A percentile compares a stretch with the other conserved stretches of the same genome.
These are phyloP conservation scores for Malus hybrid DNA, from an alignment of 331 rosid species.

Conservation along the genomic window DNA sequence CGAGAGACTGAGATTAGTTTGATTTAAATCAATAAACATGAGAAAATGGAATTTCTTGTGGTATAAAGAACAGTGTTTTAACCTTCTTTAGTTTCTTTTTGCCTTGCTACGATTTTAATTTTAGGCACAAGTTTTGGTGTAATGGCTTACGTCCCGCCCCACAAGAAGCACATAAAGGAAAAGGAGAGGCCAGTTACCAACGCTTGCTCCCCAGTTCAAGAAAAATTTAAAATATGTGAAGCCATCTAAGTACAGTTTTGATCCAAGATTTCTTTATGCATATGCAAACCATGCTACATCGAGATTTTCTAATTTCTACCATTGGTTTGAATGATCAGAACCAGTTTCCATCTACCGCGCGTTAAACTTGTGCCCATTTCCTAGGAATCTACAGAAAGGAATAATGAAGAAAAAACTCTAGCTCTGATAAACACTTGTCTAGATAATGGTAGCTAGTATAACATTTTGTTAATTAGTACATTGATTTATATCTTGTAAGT, in stretches of 20 bases:
- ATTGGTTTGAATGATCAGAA: not conserved
- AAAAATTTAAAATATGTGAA: not conserved
- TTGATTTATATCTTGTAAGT: not conserved
- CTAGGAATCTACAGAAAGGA: not conserved
- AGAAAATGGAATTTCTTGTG: too few species aligned
- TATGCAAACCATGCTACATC: not conserved
- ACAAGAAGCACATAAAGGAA: conserved; percentile 33
- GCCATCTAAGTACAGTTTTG: not conserved
- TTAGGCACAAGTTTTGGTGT: not conserved
- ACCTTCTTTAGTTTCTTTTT: not conserved
- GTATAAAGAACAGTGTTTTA: too few species aligned
- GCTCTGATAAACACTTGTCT: not conserved
- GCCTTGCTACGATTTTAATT: too few species aligned
- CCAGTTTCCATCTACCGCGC: not conserved
- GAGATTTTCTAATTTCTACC: not conserved
- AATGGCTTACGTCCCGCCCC: conserved; percentile 57
- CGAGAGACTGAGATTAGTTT: too few species aligned
- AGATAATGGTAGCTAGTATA: not conserved
- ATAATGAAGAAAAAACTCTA: not conserved
- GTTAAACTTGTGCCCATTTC: not conserved
- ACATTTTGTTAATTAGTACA: too few species aligned
- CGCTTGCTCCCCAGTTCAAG: conserved; percentile 19
- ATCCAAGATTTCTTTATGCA: not conserved
- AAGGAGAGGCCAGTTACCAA: not conserved
- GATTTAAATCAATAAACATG: not conserved